Percentiles rank a stretch among this genome's conserved stretches.
phyloP scores from a whole-genome alignment of 192 early-diverging fungal genomes.

The Pilobolus umbonatus region DNA sequence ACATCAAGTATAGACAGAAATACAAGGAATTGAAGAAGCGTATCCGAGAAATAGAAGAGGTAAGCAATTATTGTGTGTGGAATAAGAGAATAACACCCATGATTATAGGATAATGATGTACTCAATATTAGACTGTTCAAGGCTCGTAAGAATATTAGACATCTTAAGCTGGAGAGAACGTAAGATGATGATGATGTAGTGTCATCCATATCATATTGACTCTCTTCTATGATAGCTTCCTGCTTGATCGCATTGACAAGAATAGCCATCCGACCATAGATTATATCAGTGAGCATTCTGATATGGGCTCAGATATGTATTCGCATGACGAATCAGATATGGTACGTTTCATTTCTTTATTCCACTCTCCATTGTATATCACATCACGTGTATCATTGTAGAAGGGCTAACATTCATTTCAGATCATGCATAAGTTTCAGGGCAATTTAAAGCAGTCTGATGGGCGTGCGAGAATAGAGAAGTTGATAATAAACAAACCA shows the following conservation, averaged over 20 bases:
- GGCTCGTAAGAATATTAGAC: constrained; percentile 44
- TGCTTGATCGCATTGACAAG: constrained; percentile 24
- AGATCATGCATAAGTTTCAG: constrained; percentile 6
- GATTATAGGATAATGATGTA: constrained; percentile 43
- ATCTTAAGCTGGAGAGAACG: constrained; percentile 44
- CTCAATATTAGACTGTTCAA: constrained; percentile 44
- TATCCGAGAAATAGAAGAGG: constrained; percentile 49
- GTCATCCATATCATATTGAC: neutral
- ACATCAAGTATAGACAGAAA: constrained; percentile 28
- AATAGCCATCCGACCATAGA: constrained; percentile 3
- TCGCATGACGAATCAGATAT: constrained; percentile 24
- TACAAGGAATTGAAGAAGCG: constrained; percentile 48
- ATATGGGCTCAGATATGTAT: constrained; percentile 16
- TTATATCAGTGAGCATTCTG: constrained; percentile 14
- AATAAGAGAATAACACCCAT: neutral
- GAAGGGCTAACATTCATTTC: neutral
- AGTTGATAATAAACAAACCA: constrained; percentile 22
- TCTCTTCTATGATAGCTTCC: constrained; percentile 2
- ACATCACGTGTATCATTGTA: neutral
- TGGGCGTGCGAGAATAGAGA: constrained; percentile 8
- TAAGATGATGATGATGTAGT: constrained; percentile 14
- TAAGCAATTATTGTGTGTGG: constrained; percentile 12
- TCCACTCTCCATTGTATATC: neutral
- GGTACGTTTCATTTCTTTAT: constrained; percentile 3
- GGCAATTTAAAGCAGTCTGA: too few species aligned